Evolutionary conservation across 2,329 filamentous ascomycete species (phyloP), one percentile per base, ranked within the genome.

Genomic region (Sphaerulina populicola): DNA sequence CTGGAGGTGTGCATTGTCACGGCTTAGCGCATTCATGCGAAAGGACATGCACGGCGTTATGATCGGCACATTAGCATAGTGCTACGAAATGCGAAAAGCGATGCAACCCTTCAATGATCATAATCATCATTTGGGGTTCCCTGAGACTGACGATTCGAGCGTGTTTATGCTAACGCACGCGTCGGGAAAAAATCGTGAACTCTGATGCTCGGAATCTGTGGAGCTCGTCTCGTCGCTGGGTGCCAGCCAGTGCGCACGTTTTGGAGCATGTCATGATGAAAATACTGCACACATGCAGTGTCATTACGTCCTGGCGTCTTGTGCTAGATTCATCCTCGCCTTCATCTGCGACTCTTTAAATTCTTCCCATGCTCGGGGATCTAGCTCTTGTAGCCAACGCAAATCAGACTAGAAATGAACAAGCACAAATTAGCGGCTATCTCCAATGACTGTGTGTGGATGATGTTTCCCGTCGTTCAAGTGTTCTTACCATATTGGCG

Each of bases 401-500:
- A 86, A 80, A 65, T 85, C 76, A 27, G 23, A 27, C 23, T 27
- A 27, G 23, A 27, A 27, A 27, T 27, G 5, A 27, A 27, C 5
- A 7, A 7, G 6, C 23, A 27, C 23, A 7, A 27, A 6, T 27
- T 27, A 27, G 23, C 23, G 1, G 6, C 23, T 27, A 4, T 27
- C 2, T 27, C 23, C 5, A 27, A 27, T 27, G 23, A 27, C 6
- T 7, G 23, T 6, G 4, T 27, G 23, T 27, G 18, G 4, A 5
- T 27, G 23, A 27, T 27, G 23, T 27, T 2, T 27, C 23, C 23
- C 5, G 23, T 27, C 21, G 21, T 23, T 23, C n/a, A n/a, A n/a
- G n/a, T n/a, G n/a, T 23, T 23, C 23, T 27, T 55, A 81, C 78
- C 0, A 82, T 80, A 57, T 88, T 86, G 27, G 77, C 75, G 4